Evolutionary conservation across 2,329 filamentous ascomycete genomes (phyloP).

Genomic region (Neurospora sp.): DNA sequence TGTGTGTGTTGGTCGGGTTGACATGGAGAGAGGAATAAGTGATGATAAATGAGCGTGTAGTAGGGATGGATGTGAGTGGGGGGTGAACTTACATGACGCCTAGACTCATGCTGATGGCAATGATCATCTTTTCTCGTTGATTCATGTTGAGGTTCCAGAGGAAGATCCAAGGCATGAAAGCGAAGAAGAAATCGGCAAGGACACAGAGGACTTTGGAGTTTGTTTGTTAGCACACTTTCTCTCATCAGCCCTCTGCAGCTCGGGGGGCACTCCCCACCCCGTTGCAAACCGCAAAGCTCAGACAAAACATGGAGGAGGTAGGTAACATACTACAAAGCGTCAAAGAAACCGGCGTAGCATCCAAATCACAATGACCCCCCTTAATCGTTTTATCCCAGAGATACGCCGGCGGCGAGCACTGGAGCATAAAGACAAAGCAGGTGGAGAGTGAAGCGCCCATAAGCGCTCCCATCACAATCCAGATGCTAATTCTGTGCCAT

Average conservation of each 20-base stretch:
- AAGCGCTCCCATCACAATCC: slow-evolving; percentile 18
- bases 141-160: slow-evolving; percentile 12
- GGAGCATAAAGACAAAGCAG: slow-evolving; percentile 13
- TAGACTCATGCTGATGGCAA: slow-evolving; percentile 11
- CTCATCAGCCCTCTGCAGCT: neutral
- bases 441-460: slow-evolving; percentile 10
- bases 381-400: slow-evolving; percentile 11
- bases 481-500: slow-evolving; percentile 28
- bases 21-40: neutral
- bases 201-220: slow-evolving; percentile 2
- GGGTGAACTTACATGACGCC: slow-evolving; percentile 8
- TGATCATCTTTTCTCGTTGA: slow-evolving; percentile 10
- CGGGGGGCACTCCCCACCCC: neutral
- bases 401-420: slow-evolving; percentile 10
- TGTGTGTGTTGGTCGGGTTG: neutral
- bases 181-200: slow-evolving; percentile 12
- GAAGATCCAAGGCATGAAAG: slow-evolving; percentile 10
- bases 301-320: neutral
- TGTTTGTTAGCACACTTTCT: neutral
- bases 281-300: neutral
- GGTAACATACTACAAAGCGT: slow-evolving; percentile 8
- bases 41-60: neutral
- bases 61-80: neutral
- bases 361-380: slow-evolving; percentile 10
- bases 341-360: slow-evolving; percentile 9